These are phyloP conservation scores for Cyclostephanos tholiformis DNA, from an alignment of 108 stramenopile genomes.

Conservation along the genomic window DNA sequence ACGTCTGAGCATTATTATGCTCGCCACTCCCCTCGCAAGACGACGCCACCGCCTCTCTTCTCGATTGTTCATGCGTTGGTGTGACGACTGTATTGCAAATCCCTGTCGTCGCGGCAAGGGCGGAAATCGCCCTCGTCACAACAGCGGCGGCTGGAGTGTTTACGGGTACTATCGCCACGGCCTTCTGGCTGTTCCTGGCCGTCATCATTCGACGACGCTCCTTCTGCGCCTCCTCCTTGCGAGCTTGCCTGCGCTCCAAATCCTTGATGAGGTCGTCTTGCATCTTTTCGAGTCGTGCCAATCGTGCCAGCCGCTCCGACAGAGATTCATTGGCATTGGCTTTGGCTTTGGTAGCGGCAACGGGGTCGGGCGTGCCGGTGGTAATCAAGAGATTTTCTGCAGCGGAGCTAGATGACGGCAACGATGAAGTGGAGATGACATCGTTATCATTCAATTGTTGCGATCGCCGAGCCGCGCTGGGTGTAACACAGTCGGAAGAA, in stretches of 20 bases:
- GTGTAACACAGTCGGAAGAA: conserved; percentile 7
- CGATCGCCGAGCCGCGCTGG: conserved; percentile 3
- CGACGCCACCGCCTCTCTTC: background rate
- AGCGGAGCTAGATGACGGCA: background rate
- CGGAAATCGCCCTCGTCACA: background rate
- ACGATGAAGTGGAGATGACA: background rate
- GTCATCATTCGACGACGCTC: conserved; percentile 5
- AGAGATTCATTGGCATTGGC: background rate
- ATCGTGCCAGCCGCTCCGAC: conserved; percentile 31
- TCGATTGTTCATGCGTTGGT: background rate
- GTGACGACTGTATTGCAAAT: background rate
- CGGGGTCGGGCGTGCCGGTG: background rate
- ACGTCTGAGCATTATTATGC: background rate
- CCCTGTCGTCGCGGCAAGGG: background rate
- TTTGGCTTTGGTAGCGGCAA: background rate
- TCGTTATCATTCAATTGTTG: background rate
- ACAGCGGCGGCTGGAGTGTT: background rate
- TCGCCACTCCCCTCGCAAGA: background rate
- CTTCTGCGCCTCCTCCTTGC: conserved; percentile 42
- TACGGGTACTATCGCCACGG: background rate
- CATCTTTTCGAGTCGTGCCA: conserved; percentile 44
- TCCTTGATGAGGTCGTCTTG: conserved; percentile 39
- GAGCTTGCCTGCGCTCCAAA: conserved; percentile 29
- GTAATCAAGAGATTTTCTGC: background rate
- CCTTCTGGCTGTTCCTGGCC: background rate